Evolutionary conservation across 441 rosid species (phyloP).

Genomic region (Daphne laureola): DNA sequence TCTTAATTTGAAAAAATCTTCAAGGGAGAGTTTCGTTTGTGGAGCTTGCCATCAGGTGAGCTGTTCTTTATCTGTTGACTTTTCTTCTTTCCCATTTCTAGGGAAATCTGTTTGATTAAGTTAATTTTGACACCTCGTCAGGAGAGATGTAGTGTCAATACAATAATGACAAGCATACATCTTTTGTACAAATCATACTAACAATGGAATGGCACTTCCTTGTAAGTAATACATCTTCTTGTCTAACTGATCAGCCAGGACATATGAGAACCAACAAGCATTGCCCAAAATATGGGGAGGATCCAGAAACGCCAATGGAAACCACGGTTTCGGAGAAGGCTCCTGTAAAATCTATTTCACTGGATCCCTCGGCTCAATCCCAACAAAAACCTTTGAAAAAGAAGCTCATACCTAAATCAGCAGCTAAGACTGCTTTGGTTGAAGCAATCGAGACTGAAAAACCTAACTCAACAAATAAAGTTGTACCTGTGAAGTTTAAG

Average conservation of each 20-base stretch:
- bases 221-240: not conserved
- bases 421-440: conserved; percentile 31
- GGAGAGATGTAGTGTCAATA: too few species aligned
- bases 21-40: conserved; percentile 89
- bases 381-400: conserved; percentile 55
- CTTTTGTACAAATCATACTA: too few species aligned
- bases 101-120: too few species aligned
- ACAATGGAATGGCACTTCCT: too few species aligned
- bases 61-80: conserved; percentile 13
- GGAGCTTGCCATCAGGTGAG: conserved; percentile 98
- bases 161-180: too few species aligned
- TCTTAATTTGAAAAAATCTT: conserved; percentile 83
- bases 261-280: conserved; percentile 99
- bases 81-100: not conserved
- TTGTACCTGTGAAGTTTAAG: conserved; percentile 66
- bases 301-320: conserved; percentile 57
- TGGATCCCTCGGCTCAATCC: conserved; percentile 48
- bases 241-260: conserved; percentile 63
- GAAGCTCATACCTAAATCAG: conserved; percentile 41
- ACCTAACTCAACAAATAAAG: conserved; percentile 44
- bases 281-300: conserved; percentile 92
- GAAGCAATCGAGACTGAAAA: conserved; percentile 60
- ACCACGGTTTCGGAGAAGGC: conserved; percentile 49
- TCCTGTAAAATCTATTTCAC: conserved; percentile 39
- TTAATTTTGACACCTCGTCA: too few species aligned